Percentiles rank a stretch among this genome's conserved stretches.
Evolutionary conservation across 1,284 basidiomycete species (phyloP).

Genomic region (Gomphus bonarii): DNA sequence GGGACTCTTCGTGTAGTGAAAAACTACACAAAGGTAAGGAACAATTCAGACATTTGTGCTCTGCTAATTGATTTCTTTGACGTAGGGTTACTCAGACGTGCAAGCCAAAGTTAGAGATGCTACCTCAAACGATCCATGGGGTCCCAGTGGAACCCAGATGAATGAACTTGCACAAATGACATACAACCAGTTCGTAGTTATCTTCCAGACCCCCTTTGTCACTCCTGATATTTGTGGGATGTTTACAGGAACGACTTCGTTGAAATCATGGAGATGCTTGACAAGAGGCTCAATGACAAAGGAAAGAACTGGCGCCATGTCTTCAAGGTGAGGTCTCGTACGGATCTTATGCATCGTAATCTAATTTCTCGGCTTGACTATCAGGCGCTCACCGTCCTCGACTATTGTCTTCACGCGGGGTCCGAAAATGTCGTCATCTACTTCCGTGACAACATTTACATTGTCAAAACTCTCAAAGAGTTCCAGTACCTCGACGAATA

Average conservation of each 20-base stretch:
- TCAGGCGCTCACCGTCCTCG: slow-evolving; percentile 91
- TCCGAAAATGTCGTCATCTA: slow-evolving; percentile 98
- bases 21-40: slow-evolving; percentile 78
- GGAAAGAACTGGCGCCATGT: slow-evolving; percentile 99
- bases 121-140: slow-evolving; percentile 99
- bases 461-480: slow-evolving; percentile 98
- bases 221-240: neutral
- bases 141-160: slow-evolving; percentile 97
- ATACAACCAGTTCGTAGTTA: slow-evolving; percentile 81
- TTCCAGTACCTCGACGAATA: slow-evolving; percentile 97
- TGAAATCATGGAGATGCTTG: slow-evolving; percentile 99
- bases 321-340: slow-evolving; percentile 64
- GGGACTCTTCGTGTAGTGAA: slow-evolving; percentile 80
- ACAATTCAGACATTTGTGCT: neutral
- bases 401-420: slow-evolving; percentile 94
- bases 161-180: slow-evolving; percentile 97
- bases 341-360: neutral
- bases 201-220: neutral
- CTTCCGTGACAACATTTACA: slow-evolving; percentile 95
- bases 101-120: slow-evolving; percentile 96
- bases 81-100: slow-evolving; percentile 73
- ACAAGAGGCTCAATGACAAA: slow-evolving; percentile 98
- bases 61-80: neutral
- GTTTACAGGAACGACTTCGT: slow-evolving; percentile 83
- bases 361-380: neutral